A percentile compares a stretch with the other conserved stretches of the same genome.
phyloP scores from a whole-genome alignment of 768 basidiomycete species.

The Amanita subjunquillea region DNA sequence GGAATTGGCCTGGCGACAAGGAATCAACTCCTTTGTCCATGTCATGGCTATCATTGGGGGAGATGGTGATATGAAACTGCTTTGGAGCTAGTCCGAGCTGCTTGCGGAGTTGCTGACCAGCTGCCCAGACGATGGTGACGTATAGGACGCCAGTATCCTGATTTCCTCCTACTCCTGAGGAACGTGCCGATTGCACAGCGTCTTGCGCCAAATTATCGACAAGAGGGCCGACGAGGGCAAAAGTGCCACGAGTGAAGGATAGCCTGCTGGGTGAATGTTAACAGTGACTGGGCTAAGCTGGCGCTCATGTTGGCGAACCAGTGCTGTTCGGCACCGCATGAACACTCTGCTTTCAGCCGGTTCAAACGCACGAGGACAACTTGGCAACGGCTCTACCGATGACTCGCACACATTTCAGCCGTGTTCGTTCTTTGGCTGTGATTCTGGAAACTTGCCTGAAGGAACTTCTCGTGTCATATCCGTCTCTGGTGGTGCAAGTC shows the following conservation, averaged over 20 bases:
- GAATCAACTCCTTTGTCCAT: slow-evolving; percentile 38
- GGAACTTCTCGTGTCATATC: slow-evolving; percentile 27
- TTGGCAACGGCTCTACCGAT: slow-evolving; percentile 32
- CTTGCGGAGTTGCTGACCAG: slow-evolving; percentile 40
- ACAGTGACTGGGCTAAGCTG: too few species aligned
- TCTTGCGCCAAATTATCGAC: background rate
- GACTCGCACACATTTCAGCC: slow-evolving; percentile 32
- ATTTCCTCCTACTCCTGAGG: slow-evolving; percentile 30
- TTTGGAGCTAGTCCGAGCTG: slow-evolving; percentile 36
- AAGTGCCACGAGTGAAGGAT: background rate
- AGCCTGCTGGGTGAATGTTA: background rate
- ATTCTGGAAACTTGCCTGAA: slow-evolving; percentile 20
- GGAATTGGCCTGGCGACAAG: slow-evolving; percentile 26
- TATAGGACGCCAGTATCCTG: slow-evolving; percentile 24
- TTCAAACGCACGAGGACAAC: slow-evolving; percentile 46
- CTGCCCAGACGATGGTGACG: slow-evolving; percentile 44
- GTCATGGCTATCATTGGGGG: slow-evolving; percentile 27
- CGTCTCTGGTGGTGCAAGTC: slow-evolving; percentile 68
- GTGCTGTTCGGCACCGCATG: slow-evolving; percentile 4
- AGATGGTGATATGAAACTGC: slow-evolving; percentile 47
- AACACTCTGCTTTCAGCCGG: slow-evolving; percentile 26
- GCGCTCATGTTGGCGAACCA: too few species aligned
- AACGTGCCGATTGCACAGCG: background rate
- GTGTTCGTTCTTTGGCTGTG: slow-evolving; percentile 26
- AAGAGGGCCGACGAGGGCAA: background rate